Evolutionary conservation across 192 early-diverging fungal genomes (phyloP).

Genomic region (Coemansia sp.): DNA sequence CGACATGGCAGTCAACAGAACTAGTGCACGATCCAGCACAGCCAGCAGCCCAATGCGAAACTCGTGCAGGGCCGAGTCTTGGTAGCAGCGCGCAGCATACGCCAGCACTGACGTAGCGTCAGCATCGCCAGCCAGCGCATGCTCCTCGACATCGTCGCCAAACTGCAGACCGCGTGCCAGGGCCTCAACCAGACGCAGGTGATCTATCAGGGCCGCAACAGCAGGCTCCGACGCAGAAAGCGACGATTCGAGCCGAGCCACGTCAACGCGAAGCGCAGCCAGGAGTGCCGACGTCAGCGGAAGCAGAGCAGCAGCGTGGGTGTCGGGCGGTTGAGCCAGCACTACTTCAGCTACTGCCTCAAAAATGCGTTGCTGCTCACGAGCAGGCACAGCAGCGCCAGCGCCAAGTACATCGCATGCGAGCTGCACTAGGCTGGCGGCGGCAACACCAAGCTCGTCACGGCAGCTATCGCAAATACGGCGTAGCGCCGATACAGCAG

Average conservation of each 20-base stretch:
- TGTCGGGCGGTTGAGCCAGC: conserved; percentile 21
- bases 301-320: conserved; percentile 16
- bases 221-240: neutral
- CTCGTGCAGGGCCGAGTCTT: conserved; percentile 13
- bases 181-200: conserved; percentile 31
- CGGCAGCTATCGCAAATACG: conserved; percentile 71
- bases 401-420: conserved; percentile 56
- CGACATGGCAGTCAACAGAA: conserved; percentile 9
- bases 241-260: conserved; percentile 12
- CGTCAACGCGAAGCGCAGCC: conserved; percentile 8
- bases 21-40: conserved; percentile 11
- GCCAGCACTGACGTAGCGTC: conserved; percentile 12
- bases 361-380: conserved; percentile 50
- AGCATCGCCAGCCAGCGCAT: conserved; percentile 34
- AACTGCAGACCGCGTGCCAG: conserved; percentile 46
- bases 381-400: conserved; percentile 25
- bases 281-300: conserved; percentile 25
- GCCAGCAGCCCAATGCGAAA: conserved; percentile 19
- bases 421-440: conserved; percentile 59
- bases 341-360: conserved; percentile 48
- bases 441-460: conserved; percentile 56
- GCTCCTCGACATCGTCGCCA: conserved; percentile 43
- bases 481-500: conserved; percentile 65
- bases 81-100: conserved; percentile 37
- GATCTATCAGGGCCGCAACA: conserved; percentile 10